Evolutionary conservation across 148 eudicot genomes (phyloP), one percentile per base, ranked within the genome.

Genomic region (Oxyria digyna): DNA sequence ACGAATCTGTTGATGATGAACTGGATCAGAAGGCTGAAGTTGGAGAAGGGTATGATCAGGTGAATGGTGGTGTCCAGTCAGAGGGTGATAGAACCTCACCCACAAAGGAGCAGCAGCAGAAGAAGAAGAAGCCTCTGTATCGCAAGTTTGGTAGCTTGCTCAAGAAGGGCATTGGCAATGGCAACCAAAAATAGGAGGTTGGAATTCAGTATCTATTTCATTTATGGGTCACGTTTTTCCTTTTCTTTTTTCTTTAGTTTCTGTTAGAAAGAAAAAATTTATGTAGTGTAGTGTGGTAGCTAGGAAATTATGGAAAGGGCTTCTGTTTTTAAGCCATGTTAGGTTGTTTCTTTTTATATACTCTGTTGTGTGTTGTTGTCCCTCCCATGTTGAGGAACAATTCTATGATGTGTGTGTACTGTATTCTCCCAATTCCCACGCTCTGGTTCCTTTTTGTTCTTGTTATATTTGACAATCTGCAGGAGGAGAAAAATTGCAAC

Each of bases 61-160:
- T 71, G 38, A 91, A 85, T 35, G 82, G 80, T 55, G 70, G 80
- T 55, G 70, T 65, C 20, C 70, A 78, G 35, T 71, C 83, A 18
- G 95, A 93, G 62, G 82, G 66, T 35, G 80, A 84, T 72, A 75
- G 78, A 57, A 85, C 66, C 78, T 80, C 90, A 0, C 89, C 89
- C 33, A 68, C 85, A 10, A 87, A 83, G 83, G 77, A 81, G 69
- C 82, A 79, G 52, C 72, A 66, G 62, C 83, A 77, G 75, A 89
- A 93, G 86, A 89, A 89, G 85, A 89, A 93, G 82, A 89, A 85
- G 68, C 86, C 98, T 1, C 72, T 93, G 67, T 81, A 89, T 54
- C 77, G 77, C 20, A 89, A 93, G 74, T 93, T 89, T 37, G 96
- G 96, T 45, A 87, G 77, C 81, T 78, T 93, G 62, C 87, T 93